phyloP scores from a whole-genome alignment of 75 land plant species.

The Sequoiadendron giganteum region DNA sequence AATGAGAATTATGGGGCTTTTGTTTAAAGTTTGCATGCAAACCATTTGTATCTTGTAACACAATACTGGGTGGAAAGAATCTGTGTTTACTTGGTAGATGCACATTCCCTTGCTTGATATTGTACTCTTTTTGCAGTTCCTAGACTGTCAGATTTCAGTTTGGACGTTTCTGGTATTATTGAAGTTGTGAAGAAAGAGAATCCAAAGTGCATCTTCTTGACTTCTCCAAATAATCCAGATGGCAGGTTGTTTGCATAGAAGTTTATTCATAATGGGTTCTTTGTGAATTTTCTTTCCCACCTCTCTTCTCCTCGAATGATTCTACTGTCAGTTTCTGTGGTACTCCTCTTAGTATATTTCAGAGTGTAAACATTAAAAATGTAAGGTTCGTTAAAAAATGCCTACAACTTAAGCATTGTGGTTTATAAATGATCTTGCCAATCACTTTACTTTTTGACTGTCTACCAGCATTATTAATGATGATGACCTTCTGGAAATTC shows the following conservation, averaged over 20 bases:
- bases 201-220: slow-evolving; percentile 90
- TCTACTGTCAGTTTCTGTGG: neutral
- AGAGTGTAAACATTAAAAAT: neutral
- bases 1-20: neutral
- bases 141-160: slow-evolving; percentile 61
- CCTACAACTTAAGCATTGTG: neutral
- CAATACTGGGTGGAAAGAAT: neutral
- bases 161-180: slow-evolving; percentile 76
- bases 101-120: neutral
- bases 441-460: neutral
- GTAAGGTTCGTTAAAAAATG: neutral
- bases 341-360: neutral
- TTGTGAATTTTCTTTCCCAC: neutral
- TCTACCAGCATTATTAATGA: slow-evolving; percentile 74
- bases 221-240: slow-evolving; percentile 99
- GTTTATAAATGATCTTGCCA: neutral
- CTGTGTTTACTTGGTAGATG: neutral
- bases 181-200: slow-evolving; percentile 66
- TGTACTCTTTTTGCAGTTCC: slow-evolving; percentile 57
- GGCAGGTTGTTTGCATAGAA: slow-evolving; percentile 62
- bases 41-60: neutral
- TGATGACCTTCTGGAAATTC: slow-evolving; percentile 65
- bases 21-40: neutral
- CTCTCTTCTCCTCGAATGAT: neutral
- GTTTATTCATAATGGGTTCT: neutral